Evolutionary conservation across 805 yeast genomes (phyloP), one percentile per base, ranked within the genome.

Genomic region (Babjeviella inositovora): DNA sequence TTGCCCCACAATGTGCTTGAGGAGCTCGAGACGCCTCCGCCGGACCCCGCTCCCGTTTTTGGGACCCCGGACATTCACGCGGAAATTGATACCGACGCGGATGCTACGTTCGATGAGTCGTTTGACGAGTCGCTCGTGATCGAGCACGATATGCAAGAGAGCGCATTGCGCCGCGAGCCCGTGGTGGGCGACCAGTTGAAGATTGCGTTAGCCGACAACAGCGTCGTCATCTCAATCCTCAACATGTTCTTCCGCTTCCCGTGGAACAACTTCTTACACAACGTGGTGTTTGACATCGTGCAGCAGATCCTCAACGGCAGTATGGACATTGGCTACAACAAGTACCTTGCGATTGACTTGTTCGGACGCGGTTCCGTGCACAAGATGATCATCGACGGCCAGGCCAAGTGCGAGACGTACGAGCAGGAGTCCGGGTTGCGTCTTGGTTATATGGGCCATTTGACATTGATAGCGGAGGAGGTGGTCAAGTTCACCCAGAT

Each of bases 201-300:
- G 45, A 77, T 82, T 23, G 72, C 80, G 25, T 53, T 90, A 12
- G 65, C 71, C 28, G 95, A 90, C 39, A 70, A 69, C 43, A 61
- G 63, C 17, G 69, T 82, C 28, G 58, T 85, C 15, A 52, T 67
- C 11, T 62, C 68, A 12, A 71, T 85, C n/a, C 50, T 84, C 13
- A 49, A 62, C 14, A 70, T 77, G 61, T 81, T 90, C 39, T 72
- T 85, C 46, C 54, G 62, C 30, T 82, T 73, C 46, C 95, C 97
- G 5, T 90, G 97, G 97, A 90, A 90, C 45, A 90, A 90, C 42
- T 90, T 90, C 41, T 64, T 90, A 57, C 98, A 90, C 47, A 90
- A 87, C 40, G 98, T 90, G 28, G 94, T 90, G 6, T 90, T 87
- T 57, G 99, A 90, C 49, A 69, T 90, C 31, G 75, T 90, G 15